Evolutionary conservation across 2,329 filamentous ascomycete species (phyloP).

Genomic region (Simplicillium aogashimaense): DNA sequence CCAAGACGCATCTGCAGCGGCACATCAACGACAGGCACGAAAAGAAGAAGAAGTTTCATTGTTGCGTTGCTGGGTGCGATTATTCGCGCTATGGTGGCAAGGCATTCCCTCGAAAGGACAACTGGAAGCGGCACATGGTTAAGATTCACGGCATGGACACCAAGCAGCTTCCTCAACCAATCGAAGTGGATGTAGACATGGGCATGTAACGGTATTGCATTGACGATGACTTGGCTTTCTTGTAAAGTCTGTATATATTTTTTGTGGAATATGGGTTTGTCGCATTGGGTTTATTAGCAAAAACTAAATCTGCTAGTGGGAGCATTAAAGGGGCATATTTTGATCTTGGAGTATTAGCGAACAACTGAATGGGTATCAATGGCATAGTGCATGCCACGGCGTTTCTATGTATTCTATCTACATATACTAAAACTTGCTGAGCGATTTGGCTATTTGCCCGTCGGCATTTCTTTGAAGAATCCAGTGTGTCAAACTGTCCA

Average conservation of each 20-base stretch:
- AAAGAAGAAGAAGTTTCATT: conserved; percentile 51
- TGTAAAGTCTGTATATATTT: background rate
- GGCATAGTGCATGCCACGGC: background rate
- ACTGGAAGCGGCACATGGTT: conserved; percentile 53
- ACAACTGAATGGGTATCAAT: no score
- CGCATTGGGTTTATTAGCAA: no score
- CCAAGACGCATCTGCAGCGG: conserved; percentile 51
- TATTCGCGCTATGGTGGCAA: conserved; percentile 48
- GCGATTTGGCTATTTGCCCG: no score
- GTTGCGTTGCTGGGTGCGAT: conserved; percentile 40
- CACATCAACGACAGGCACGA: conserved; percentile 53
- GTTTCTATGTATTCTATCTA: background rate
- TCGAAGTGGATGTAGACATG: conserved; percentile 28
- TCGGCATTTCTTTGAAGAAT: no score
- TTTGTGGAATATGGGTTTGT: background rate
- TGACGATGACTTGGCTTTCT: no score
- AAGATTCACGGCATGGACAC: conserved; percentile 44
- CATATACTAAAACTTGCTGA: no score
- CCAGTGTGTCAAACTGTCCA: no score
- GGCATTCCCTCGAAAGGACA: conserved; percentile 51
- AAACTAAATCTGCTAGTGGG: no score
- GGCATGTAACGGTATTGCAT: conserved; percentile 6
- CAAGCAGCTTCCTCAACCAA: conserved; percentile 27
- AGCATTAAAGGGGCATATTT: no score
- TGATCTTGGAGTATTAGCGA: background rate